Base-by-base conservation (phyloP, 1,139 yeast genomes). In the Taphrina wiesneri region DNA sequence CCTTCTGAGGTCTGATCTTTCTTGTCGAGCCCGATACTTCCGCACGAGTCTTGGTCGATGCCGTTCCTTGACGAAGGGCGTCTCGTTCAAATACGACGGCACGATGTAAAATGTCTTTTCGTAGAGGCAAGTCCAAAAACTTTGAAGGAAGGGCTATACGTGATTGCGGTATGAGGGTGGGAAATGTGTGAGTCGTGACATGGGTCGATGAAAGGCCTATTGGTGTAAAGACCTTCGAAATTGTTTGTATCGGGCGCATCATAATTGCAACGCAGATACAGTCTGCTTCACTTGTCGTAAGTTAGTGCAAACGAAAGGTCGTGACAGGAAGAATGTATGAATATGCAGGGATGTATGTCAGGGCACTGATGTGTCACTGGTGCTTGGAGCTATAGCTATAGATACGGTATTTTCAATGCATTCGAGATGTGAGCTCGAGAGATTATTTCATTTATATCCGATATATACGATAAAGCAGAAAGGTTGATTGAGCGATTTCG, bases 31-130 rank as follows among this genome's bases (percentile, higher is more conserved):
- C 92, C 67, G 93, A 92, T 78, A 88, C 88, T 73, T 90, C 96
- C 54, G 90, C 84, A 76, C 96, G 87, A 67, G 93, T 88, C 25
- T 60, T 59, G 25, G 69, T 63, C 74, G 87, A 87, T 1, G 91
- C 86, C 0, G 97, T 83, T 51, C 97, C 97, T 13, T 90, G 96
- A 77, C 98, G 85, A 70, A 86, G 86, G 69, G 85, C 85, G 74
- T 95, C 97, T 51, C 93, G 89, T 79, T 93, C 99, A 79, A 82
- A 90, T 1, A 90, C 90, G 21, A 90, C 97, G 0, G 98, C 97
- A 74, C 87, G 85, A 97, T 98, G 93, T 70, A 93, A 82, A 41
- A 92, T 77, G 77, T 93, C 99, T 77, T 96, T 86, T 78, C 99
- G 86, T 67, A 89, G 76, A 47, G 96, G 96, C 41, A 82, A 80